Conservation (phyloP, 257 asterid genomes). For the Solanum bulbocastanum region DNA sequence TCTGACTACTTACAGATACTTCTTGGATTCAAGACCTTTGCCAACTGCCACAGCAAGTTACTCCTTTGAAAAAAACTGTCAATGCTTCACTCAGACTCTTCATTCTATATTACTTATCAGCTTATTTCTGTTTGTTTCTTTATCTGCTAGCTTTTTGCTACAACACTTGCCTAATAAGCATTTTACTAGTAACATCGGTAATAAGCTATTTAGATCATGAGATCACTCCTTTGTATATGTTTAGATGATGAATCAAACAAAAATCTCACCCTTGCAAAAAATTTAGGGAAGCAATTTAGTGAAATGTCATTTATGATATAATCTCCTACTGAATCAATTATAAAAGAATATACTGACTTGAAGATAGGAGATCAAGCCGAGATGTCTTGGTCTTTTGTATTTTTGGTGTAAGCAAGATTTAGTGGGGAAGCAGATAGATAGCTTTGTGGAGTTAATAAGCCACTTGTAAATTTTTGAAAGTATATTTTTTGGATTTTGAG, state of each 20-base stretch:
- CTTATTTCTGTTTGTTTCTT: neutral
- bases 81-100: neutral
- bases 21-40: neutral
- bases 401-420: neutral
- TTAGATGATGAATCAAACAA: neutral
- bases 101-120: neutral
- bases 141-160: neutral
- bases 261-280: neutral
- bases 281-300: neutral
- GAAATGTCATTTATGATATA: neutral
- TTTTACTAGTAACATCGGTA: neutral
- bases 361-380: neutral
- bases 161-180: neutral
- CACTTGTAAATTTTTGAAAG: neutral
- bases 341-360: neutral
- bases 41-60: neutral
- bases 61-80: neutral
- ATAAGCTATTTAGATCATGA: neutral
- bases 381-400: neutral
- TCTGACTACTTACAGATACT: neutral
- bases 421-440: neutral
- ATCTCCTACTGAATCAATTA: neutral
- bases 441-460: neutral
- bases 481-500: neutral
- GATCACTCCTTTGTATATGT: neutral